Evolutionary conservation across 1,139 yeast genomes (phyloP), one percentile per base, ranked within the genome.

Genomic region (Geotrichum europaeum): DNA sequence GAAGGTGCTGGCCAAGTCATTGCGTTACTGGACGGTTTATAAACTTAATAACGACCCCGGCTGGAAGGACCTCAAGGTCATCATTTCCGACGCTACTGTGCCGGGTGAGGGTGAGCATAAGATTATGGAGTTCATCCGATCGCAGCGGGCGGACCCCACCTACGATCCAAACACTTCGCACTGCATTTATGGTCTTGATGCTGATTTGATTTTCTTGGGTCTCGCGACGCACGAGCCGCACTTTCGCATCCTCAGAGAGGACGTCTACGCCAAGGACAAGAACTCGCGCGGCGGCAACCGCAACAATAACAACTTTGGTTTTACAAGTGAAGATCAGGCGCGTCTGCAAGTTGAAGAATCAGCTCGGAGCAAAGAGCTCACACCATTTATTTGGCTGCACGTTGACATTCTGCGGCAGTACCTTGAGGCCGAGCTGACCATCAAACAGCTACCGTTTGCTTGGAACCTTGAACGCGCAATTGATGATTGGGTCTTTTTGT

Each of bases 81-180:
- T 95, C 49, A 84, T 95, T 65, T 88, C 96, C 61, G 99, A 96
- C 59, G 97, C 96, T 66, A 94, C 94, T 67, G 98, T 91, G n/a
- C 99, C 99, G 3, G 99, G 99, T 65, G 99, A 95, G 80, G 99
- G 99, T 73, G 99, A 95, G 77, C 99, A 94, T 77, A 94, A 94
- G 73, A 90, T 94, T 68, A 94, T 94, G 99, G 90, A 89, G 69
- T 95, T 85, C 70, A 90, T 95, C 65, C 83, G 99, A 74, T 80
- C 86, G 54, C 87, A 87, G 74, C 85, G 96, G 67, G 81, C 89
- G 15, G 89, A 86, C 66, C 83, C 86, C 0, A 81, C 81, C 56
- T 89, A 90, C 70, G 83, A 92, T 71, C 88, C 96, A 55, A 90
- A 94, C 71, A 84, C 94, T 24, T 84, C 94, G 70, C 99, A 95